Percentiles rank a stretch among this genome's conserved stretches.
Evolutionary conservation across 176 grass and related monocot genomes (phyloP).

Genomic region (Dendrocalamus sinicus): DNA sequence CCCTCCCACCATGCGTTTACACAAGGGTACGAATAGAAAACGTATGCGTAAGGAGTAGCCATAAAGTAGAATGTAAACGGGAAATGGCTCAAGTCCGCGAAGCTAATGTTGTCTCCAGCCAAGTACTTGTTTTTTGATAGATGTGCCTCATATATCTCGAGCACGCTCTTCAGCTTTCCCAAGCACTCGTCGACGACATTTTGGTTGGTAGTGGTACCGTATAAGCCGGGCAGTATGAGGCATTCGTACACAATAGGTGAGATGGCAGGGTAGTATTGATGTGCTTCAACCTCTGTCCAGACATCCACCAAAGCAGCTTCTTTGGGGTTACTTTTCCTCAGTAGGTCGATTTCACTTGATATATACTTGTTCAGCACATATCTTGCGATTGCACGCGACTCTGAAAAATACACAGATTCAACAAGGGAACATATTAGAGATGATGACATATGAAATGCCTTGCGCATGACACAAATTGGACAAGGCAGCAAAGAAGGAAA

Average conservation of each 20-base stretch:
- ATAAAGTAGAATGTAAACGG: too few species aligned
- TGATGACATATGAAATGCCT: too few species aligned
- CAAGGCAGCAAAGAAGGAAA: too few species aligned
- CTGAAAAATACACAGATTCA: too few species aligned
- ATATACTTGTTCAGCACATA: too few species aligned
- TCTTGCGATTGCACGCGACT: too few species aligned
- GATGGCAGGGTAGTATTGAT: background rate
- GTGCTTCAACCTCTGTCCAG: slow-evolving; percentile 25
- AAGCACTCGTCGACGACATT: slow-evolving; percentile 32
- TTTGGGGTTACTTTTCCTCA: background rate
- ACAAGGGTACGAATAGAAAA: background rate
- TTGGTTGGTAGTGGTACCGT: slow-evolving; percentile 37
- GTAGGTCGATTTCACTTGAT: background rate
- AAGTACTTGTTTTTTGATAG: slow-evolving; percentile 18
- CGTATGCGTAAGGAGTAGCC: background rate
- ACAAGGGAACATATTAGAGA: too few species aligned
- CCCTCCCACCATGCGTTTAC: slow-evolving; percentile 14
- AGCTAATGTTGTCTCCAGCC: background rate
- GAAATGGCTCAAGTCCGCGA: too few species aligned
- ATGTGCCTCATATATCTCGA: slow-evolving; percentile 45
- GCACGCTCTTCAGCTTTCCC: slow-evolving; percentile 24
- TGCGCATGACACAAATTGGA: too few species aligned
- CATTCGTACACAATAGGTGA: slow-evolving; percentile 25
- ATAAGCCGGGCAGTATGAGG: background rate
- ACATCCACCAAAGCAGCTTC: background rate